Conservation (phyloP, 1,284 basidiomycete genomes). For the Cryptococcus hybrid region DNA sequence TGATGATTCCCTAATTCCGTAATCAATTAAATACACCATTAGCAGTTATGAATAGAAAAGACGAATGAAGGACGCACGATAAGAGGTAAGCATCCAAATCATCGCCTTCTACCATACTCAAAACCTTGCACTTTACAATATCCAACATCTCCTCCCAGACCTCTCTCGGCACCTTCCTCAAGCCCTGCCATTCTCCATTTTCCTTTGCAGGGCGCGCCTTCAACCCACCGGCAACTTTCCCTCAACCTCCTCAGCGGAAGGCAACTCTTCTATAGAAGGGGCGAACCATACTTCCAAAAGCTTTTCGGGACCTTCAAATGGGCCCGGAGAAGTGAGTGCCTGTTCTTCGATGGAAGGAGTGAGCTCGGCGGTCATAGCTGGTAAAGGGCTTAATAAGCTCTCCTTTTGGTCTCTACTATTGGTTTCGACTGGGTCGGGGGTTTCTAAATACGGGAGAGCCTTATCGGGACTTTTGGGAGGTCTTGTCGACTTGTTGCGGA, state of each 20-base stretch:
- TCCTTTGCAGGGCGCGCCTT: constrained; percentile 26
- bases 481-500: no score
- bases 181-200: constrained; percentile 54
- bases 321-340: constrained; percentile 36
- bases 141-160: constrained; percentile 98
- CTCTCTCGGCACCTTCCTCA: constrained; percentile 70
- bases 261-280: constrained; percentile 64
- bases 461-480: no score
- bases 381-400: no score
- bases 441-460: no score
- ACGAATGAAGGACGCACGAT: constrained; percentile 59
- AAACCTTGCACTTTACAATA: constrained; percentile 95
- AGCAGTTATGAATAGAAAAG: not conserved
- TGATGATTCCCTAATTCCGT: constrained; percentile 86
- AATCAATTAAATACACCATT: not conserved
- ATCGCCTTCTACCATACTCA: constrained; percentile 80
- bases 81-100: constrained; percentile 95
- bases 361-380: no score
- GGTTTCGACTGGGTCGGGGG: no score
- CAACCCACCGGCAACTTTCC: constrained; percentile 46
- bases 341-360: constrained; percentile 1
- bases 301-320: constrained; percentile 74
- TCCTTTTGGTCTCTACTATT: no score
- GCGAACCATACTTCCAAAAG: constrained; percentile 98
- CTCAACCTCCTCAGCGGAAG: constrained; percentile 21